Base-by-base conservation (phyloP, 2,329 filamentous ascomycete genomes). In the Cladorrhinum sp. region DNA sequence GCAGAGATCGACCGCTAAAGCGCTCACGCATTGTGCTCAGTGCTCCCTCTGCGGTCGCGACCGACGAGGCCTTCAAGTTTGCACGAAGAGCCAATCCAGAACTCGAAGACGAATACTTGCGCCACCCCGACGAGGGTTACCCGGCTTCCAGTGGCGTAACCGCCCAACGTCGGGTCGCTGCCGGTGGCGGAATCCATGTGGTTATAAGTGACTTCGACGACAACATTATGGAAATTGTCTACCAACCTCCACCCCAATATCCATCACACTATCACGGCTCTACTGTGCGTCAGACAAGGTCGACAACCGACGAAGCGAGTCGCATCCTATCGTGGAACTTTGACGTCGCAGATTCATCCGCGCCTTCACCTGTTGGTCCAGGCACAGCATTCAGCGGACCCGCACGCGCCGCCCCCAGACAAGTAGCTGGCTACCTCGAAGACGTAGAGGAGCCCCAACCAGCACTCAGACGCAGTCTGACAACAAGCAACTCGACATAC, bases 211-310 rank as follows among this genome's bases (percentile, higher is more conserved):
- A 96, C 74, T 82, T 91, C 58, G 91, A 96, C 76, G 90, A 90
- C 55, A 96, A 96, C 76, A 89, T 84, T 67, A 86, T 96, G 71
- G 90, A 95, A 71, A 89, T 91, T 27, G 85, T 93, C 54, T 89
- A 86, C 72, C 79, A 79, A 8, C 72, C 73, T 12, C 70, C 72
- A 41, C 66, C 68, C 45, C 73, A 73, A 32, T 76, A 78, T 55
- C 67, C 73, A 24, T 65, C 74, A 5, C 66, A 70, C 57, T 72
- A 77, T 64, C 65, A 60, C 32, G 73, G 74, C 22, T 71, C 74
- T 13, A 72, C 72, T 2, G 63, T 74, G 22, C 72, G 73, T 45
- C 70, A 65, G 25, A 74, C 73, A 2, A 72, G 73, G 36, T 76
- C 76, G 3, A 74, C 73, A 16, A 66, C 71, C n/a, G 68, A 73